These are phyloP conservation scores for Narthecium ossifragum DNA, from an alignment of 106 monocot genomes.

Conservation along the genomic window DNA sequence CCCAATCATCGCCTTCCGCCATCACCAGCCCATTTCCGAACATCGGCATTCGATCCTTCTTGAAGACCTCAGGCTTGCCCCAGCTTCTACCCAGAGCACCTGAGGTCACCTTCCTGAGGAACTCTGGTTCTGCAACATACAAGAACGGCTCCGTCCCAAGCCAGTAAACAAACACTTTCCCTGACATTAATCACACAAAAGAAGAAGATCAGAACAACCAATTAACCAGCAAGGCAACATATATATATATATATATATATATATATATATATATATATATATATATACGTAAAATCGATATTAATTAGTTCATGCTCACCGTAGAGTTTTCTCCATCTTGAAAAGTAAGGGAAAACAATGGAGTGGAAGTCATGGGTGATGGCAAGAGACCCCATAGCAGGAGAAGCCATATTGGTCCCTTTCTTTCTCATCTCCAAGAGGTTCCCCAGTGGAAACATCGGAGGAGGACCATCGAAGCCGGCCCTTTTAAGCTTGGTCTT, in stretches of 20 bases:
- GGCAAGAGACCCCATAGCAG: neutral
- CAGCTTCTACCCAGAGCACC: conserved; percentile 34
- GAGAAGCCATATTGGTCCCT: neutral
- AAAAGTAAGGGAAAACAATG: conserved; percentile 17
- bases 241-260: neutral
- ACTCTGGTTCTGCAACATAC: conserved; percentile 49
- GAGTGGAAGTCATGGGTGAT: conserved; percentile 20
- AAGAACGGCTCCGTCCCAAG: conserved; percentile 55
- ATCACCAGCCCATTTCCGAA: neutral
- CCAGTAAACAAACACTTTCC: conserved; percentile 32
- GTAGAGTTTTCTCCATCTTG: conserved; percentile 19
- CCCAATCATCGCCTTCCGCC: neutral
- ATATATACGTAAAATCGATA: neutral
- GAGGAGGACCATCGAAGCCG: conserved; percentile 15
- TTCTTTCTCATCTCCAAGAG: conserved; percentile 7
- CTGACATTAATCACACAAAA: too few species aligned
- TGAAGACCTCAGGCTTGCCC: conserved; percentile 37
- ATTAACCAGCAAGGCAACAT: too few species aligned
- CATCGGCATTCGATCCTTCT: neutral
- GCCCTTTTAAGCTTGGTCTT: neutral
- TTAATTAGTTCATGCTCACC: conserved; percentile 6
- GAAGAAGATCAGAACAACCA: too few species aligned
- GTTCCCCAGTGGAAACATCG: conserved; percentile 23
- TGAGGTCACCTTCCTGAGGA: conserved; percentile 25
- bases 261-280: neutral